Percentiles rank a stretch among this genome's conserved stretches.
These are phyloP conservation scores for Neopestalotiopsis rosae DNA, from an alignment of 2,329 filamentous ascomycete species.

Conservation along the genomic window DNA sequence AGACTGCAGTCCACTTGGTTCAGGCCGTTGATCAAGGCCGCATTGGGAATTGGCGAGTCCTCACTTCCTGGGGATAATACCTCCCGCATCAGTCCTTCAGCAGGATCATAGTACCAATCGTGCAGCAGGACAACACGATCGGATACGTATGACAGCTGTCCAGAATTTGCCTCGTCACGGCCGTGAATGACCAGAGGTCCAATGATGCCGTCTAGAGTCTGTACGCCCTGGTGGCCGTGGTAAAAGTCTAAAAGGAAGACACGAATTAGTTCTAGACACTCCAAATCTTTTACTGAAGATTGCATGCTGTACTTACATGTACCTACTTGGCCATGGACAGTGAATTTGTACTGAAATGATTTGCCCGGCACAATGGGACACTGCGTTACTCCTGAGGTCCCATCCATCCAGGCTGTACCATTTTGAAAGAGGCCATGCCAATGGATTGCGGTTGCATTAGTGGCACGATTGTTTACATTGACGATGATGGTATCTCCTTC, in stretches of 20 bases:
- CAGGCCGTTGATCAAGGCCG: constrained; percentile 49
- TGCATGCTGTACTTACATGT: constrained; percentile 37
- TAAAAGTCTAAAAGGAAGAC: constrained; percentile 37
- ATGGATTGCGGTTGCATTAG: constrained; percentile 72
- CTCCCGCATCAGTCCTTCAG: constrained; percentile 42
- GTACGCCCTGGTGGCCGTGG: constrained; percentile 60
- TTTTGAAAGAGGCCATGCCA: constrained; percentile 83
- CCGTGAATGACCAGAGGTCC: constrained; percentile 69
- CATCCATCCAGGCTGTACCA: constrained; percentile 77
- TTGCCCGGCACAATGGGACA: constrained; percentile 68
- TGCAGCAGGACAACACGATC: constrained; percentile 70
- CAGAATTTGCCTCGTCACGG: constrained; percentile 54
- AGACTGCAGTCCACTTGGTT: constrained; percentile 46
- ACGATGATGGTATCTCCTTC: constrained; percentile 75
- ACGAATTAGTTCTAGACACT: neutral
- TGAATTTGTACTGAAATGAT: constrained; percentile 72
- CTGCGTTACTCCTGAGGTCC: constrained; percentile 70
- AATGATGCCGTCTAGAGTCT: constrained; percentile 70
- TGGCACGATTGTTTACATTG: constrained; percentile 70
- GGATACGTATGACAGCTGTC: constrained; percentile 55
- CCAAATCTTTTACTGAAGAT: neutral
- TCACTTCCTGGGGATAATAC: constrained; percentile 47
- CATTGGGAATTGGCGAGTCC: constrained; percentile 49
- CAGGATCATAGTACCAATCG: constrained; percentile 71
- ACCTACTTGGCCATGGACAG: constrained; percentile 53